Evolutionary conservation across 805 yeast species (phyloP).

Genomic region (Saccharomycopsis oosterbeekiorum): DNA sequence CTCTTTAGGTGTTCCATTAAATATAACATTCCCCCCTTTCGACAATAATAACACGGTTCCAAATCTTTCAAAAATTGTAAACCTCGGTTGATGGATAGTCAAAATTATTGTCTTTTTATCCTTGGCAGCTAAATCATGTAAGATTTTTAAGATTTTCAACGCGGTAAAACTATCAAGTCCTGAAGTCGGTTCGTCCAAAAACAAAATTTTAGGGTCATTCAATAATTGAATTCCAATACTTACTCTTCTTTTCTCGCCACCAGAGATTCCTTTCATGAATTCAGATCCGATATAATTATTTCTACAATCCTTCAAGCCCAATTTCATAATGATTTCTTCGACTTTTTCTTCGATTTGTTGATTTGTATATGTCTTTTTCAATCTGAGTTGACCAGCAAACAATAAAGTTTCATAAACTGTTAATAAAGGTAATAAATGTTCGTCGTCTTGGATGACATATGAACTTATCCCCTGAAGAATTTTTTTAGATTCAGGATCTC

Average conservation of each 20-base stretch:
- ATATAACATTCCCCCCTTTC: slow-evolving; percentile 62
- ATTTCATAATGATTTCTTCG: slow-evolving; percentile 47
- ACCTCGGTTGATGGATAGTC: slow-evolving; percentile 81
- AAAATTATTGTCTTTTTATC: slow-evolving; percentile 58
- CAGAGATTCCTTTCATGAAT: slow-evolving; percentile 53
- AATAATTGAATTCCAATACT: slow-evolving; percentile 74
- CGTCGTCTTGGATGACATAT: slow-evolving; percentile 77
- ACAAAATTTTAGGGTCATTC: slow-evolving; percentile 58
- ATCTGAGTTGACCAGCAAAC: slow-evolving; percentile 60
- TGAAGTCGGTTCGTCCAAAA: slow-evolving; percentile 84
- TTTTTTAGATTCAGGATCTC: slow-evolving; percentile 24
- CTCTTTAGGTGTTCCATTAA: slow-evolving; percentile 44
- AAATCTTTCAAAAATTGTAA: slow-evolving; percentile 51
- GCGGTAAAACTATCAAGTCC: slow-evolving; percentile 81
- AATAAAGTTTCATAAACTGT: slow-evolving; percentile 71
- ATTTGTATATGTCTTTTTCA: slow-evolving; percentile 33
- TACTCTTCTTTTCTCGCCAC: slow-evolving; percentile 76
- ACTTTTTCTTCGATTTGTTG: slow-evolving; percentile 41
- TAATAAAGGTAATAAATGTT: slow-evolving; percentile 54
- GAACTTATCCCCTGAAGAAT: slow-evolving; percentile 44
- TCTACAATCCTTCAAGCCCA: slow-evolving; percentile 69
- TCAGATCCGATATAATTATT: slow-evolving; percentile 61
- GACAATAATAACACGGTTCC: slow-evolving; percentile 66
- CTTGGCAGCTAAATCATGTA: slow-evolving; percentile 42
- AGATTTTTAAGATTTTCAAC: slow-evolving; percentile 49